A percentile compares a stretch with the other conserved stretches of the same genome.
These are phyloP conservation scores for Talaromyces islandicus DNA, from an alignment of 2,329 filamentous ascomycete species.

Conservation along the genomic window DNA sequence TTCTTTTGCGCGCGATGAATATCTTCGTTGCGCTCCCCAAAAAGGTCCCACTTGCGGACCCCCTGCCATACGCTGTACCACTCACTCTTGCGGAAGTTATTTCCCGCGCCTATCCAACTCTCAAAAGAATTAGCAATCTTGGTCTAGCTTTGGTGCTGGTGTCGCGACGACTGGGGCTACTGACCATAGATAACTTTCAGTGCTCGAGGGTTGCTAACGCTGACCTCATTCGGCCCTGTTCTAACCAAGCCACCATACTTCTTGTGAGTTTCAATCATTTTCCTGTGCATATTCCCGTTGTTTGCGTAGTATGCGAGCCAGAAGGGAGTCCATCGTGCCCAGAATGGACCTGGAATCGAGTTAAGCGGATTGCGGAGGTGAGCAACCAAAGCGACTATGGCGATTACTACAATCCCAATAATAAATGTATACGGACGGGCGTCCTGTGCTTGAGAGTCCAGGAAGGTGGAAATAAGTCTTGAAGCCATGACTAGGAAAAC, in stretches of 20 bases:
- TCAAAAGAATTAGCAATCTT: background rate
- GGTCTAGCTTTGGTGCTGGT: background rate
- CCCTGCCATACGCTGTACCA: slow-evolving; percentile 39
- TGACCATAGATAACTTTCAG: background rate
- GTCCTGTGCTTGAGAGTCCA: background rate
- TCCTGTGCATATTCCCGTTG: background rate
- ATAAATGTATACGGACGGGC: background rate
- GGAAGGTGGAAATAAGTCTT: background rate
- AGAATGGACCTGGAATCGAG: background rate
- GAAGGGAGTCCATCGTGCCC: background rate
- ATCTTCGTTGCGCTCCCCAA: slow-evolving; percentile 30
- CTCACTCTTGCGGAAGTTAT: slow-evolving; percentile 35
- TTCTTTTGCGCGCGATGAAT: slow-evolving; percentile 30
- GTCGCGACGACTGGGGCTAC: background rate
- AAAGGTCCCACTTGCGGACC: slow-evolving; percentile 34
- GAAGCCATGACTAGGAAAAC: background rate
- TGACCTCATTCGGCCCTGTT: background rate
- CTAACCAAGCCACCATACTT: background rate
- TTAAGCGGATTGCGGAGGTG: background rate
- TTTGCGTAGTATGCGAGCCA: background rate
- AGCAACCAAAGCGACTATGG: background rate
- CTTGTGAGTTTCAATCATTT: background rate
- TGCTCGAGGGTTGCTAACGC: background rate
- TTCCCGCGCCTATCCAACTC: slow-evolving; percentile 24
- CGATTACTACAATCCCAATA: background rate